Percentiles rank a stretch among this genome's conserved stretches.
phyloP scores from a whole-genome alignment of 129 eudicot species.

The Pulicaria dysenterica region DNA sequence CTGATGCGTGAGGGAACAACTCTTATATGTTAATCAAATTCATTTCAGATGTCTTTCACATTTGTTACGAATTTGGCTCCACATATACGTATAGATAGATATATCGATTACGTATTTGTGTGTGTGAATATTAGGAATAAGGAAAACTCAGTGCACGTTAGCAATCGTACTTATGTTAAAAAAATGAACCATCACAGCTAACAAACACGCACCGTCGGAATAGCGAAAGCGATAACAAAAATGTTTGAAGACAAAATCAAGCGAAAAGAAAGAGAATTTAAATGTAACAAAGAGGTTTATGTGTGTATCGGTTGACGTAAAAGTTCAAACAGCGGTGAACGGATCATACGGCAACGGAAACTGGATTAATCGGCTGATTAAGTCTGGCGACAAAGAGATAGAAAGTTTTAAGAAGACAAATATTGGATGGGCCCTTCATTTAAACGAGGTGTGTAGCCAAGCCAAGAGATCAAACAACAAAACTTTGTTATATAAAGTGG shows the following conservation, averaged over 20 bases:
- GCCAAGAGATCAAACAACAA: no score
- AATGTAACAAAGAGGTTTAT: not conserved
- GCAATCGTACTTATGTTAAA: constrained; percentile 40
- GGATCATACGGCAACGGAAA: constrained; percentile 28
- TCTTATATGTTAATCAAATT: constrained; percentile 14
- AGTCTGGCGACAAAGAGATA: constrained; percentile 21
- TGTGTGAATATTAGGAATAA: constrained; percentile 3
- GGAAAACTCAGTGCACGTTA: constrained; percentile 35
- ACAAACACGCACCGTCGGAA: constrained; percentile 45
- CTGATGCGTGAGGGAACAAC: constrained; percentile 29
- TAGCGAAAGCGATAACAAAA: constrained; percentile 38
- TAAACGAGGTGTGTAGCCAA: no score
- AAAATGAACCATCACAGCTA: constrained; percentile 16
- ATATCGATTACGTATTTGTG: constrained; percentile 23
- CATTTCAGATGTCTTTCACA: constrained; percentile 39
- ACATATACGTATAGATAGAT: constrained; percentile 16
- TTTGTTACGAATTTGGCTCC: constrained; percentile 24
- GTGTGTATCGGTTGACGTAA: constrained; percentile 19
- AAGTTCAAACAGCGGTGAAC: constrained; percentile 9
- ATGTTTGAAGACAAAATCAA: constrained; percentile 16
- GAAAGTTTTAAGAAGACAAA: no score
- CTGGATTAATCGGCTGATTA: constrained; percentile 43
- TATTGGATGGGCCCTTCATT: no score
- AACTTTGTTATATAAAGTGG: no score
- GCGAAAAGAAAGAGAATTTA: not conserved